phyloP scores from a whole-genome alignment of 305 asterid genomes.

The Ilex paraguariensis region DNA sequence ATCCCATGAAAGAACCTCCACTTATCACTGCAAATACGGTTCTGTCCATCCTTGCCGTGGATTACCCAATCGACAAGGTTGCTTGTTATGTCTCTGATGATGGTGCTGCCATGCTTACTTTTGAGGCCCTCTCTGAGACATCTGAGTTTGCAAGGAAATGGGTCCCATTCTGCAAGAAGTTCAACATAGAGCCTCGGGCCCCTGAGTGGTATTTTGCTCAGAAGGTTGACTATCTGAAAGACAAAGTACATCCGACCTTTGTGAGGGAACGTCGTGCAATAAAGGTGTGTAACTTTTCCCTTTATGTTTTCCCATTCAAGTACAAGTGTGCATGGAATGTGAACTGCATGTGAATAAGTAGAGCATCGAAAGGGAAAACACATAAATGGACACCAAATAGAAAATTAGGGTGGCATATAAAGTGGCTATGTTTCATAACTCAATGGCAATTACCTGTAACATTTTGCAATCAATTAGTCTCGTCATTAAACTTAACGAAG shows the following conservation, averaged over 20 bases:
- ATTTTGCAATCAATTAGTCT: too few relatives aligned
- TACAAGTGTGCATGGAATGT: not conserved
- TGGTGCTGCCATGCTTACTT: conserved; percentile 45
- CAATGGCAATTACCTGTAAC: too few relatives aligned
- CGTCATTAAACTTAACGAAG: too few relatives aligned
- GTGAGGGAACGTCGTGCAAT: conserved; percentile 31
- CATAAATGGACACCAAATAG: not conserved
- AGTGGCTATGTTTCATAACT: too few relatives aligned
- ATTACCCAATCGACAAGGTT: conserved; percentile 33
- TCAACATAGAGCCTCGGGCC: conserved; percentile 38
- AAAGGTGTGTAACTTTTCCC: conserved; percentile 16
- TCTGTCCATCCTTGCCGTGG: conserved; percentile 38
- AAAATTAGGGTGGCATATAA: too few relatives aligned
- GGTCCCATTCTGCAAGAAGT: conserved; percentile 46
- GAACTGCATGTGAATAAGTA: not conserved
- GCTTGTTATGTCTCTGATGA: conserved; percentile 38
- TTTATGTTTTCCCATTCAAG: not conserved
- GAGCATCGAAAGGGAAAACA: not conserved
- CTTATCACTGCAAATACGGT: conserved; percentile 40
- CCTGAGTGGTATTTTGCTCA: conserved; percentile 35
- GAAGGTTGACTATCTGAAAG: conserved; percentile 30
- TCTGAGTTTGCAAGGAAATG: conserved; percentile 36
- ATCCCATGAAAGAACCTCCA: conserved; percentile 40
- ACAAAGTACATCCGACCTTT: conserved; percentile 26
- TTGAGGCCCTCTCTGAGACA: conserved; percentile 38